Conservation (phyloP, 495 filamentous ascomycete species). For the Penicillium maclennaniae region DNA sequence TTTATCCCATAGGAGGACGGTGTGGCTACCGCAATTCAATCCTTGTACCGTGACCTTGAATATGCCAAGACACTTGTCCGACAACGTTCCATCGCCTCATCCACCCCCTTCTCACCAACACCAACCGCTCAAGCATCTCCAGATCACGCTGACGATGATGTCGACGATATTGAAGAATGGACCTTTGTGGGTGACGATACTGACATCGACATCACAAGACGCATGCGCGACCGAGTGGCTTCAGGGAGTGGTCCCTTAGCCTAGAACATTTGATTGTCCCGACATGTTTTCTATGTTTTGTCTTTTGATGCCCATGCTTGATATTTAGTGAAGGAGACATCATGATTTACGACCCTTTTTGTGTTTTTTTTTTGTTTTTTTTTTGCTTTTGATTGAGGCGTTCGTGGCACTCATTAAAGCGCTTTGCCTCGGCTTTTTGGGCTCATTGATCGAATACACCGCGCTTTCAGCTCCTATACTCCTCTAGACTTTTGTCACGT, state of each 20-base stretch:
- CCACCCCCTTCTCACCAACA: slow-evolving; percentile 40
- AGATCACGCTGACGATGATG: slow-evolving; percentile 41
- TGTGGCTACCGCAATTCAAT: slow-evolving; percentile 82
- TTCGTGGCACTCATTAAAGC: slow-evolving; percentile 1
- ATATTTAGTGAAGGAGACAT: slow-evolving; percentile 11
- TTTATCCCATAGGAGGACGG: slow-evolving; percentile 67
- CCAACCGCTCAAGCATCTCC: slow-evolving; percentile 32
- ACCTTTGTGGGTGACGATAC: slow-evolving; percentile 69
- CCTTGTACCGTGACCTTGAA: slow-evolving; percentile 91
- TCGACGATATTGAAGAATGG: slow-evolving; percentile 60
- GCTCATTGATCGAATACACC: neutral
- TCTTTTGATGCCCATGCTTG: slow-evolving; percentile 1
- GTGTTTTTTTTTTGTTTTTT: neutral
- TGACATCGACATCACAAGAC: slow-evolving; percentile 51
- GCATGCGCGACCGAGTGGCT: slow-evolving; percentile 32
- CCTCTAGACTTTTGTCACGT: neutral
- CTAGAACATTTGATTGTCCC: slow-evolving; percentile 9
- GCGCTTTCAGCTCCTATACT: neutral
- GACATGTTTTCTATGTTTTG: slow-evolving; percentile 5
- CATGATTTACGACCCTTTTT: slow-evolving; percentile 10
- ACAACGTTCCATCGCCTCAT: slow-evolving; percentile 44
- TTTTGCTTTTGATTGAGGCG: slow-evolving; percentile 1
- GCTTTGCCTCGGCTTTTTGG: slow-evolving; percentile 7
- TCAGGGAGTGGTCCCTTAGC: slow-evolving; percentile 24
- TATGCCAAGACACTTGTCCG: slow-evolving; percentile 89